A percentile compares a stretch with the other conserved stretches of the same genome.
phyloP scores from a whole-genome alignment of 345 rosid species.

The Hirschfeldia incana region DNA sequence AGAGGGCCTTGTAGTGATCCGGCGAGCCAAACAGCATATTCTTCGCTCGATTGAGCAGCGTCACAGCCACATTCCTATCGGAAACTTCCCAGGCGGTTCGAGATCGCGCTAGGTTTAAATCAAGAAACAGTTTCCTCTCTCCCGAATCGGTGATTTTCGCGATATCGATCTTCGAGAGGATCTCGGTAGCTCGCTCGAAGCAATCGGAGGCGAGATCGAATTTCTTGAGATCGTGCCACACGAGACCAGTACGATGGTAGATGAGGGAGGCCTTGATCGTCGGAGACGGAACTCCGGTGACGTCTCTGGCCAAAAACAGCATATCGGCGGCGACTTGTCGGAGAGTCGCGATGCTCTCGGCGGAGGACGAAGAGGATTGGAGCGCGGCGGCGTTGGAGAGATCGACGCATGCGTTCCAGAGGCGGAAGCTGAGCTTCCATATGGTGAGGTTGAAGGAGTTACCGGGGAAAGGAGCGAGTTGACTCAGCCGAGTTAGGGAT shows the following conservation, averaged over 20 bases:
- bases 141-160: conserved; percentile 53
- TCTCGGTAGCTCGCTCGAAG: conserved; percentile 83
- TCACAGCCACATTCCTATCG: conserved; percentile 76
- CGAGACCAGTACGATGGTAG: conserved; percentile 73
- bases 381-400: conserved; percentile 60
- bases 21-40: conserved; percentile 62
- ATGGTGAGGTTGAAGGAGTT: conserved; percentile 66
- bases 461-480: conserved; percentile 56
- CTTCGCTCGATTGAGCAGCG: conserved; percentile 68
- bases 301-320: conserved; percentile 64
- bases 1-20: conserved; percentile 65
- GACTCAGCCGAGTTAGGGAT: conserved; percentile 54
- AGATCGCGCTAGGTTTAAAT: conserved; percentile 84
- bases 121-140: conserved; percentile 68
- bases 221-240: conserved; percentile 60
- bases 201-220: conserved; percentile 81
- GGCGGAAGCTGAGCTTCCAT: conserved; percentile 93
- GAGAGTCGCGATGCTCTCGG: conserved; percentile 49
- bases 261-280: conserved; percentile 68
- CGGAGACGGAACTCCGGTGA: conserved; percentile 76
- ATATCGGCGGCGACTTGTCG: conserved; percentile 88
- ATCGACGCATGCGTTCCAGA: conserved; percentile 97
- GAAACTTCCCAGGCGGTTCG: conserved; percentile 80
- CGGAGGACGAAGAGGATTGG: conserved; percentile 43
- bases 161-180: conserved; percentile 59